Evolutionary conservation across 192 early-diverging fungal genomes (phyloP).

Genomic region (Dissophora globulifera): DNA sequence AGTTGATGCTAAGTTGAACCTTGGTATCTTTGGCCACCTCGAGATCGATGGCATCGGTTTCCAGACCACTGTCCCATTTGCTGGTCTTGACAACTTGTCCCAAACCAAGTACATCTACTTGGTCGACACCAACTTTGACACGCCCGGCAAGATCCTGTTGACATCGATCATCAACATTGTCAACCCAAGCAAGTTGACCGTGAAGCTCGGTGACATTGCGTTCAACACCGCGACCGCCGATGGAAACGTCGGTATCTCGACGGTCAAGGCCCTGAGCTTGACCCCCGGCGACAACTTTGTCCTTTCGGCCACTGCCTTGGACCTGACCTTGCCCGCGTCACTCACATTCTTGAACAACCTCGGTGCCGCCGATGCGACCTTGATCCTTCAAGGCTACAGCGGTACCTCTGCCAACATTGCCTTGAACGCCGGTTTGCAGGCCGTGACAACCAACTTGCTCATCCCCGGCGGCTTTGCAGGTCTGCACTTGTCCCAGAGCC

Average conservation of each 20-base stretch:
- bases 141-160: conserved; percentile 7
- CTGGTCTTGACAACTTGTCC: conserved; percentile 28
- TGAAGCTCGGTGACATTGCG: conserved; percentile 23
- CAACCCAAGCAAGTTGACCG: conserved; percentile 29
- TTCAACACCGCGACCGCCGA: conserved; percentile 14
- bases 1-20: conserved; percentile 43
- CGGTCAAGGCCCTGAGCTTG: conserved; percentile 17
- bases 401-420: conserved; percentile 9
- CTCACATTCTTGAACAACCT: conserved; percentile 7
- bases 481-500: conserved; percentile 27
- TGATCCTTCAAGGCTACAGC: conserved; percentile 7
- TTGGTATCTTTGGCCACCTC: conserved; percentile 35
- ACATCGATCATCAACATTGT: conserved; percentile 25
- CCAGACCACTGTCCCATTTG: conserved; percentile 15
- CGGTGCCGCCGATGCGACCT: neutral
- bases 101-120: conserved; percentile 23
- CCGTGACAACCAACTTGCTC: conserved; percentile 8
- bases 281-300: conserved; percentile 34
- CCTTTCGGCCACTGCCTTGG: conserved; percentile 12
- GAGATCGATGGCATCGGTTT: conserved; percentile 43
- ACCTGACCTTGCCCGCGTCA: neutral
- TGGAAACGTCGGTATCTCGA: conserved; percentile 27
- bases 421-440: conserved; percentile 26
- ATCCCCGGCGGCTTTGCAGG: conserved; percentile 17
- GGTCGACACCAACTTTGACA: conserved; percentile 9